Evolutionary conservation across 495 filamentous ascomycete genomes (phyloP).

Genomic region (Aspergillus ellipticus): DNA sequence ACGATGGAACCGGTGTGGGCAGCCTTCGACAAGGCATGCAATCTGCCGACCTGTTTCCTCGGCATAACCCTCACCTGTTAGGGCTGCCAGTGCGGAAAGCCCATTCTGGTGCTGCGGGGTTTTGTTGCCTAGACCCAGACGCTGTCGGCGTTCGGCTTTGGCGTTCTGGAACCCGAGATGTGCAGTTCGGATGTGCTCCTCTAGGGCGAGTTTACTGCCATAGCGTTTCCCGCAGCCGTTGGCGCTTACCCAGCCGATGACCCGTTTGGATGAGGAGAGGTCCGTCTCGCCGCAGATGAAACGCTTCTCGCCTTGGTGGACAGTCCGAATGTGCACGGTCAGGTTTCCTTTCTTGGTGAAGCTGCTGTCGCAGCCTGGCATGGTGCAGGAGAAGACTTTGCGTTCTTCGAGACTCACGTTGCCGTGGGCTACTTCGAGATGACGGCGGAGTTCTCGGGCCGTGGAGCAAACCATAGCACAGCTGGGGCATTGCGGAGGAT

Average conservation of each 20-base stretch:
- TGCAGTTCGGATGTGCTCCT: slow-evolving; percentile 73
- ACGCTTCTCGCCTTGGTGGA: slow-evolving; percentile 63
- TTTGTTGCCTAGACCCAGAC: slow-evolving; percentile 30
- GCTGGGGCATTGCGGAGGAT: slow-evolving; percentile 69
- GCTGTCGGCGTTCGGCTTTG: slow-evolving; percentile 42
- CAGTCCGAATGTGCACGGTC: slow-evolving; percentile 68
- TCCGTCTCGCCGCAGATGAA: slow-evolving; percentile 73
- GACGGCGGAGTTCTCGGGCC: slow-evolving; percentile 58
- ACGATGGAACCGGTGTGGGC: slow-evolving; percentile 58
- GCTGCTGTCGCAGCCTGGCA: slow-evolving; percentile 59
- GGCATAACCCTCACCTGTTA: slow-evolving; percentile 59
- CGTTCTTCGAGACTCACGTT: slow-evolving; percentile 57
- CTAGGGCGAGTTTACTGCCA: slow-evolving; percentile 65
- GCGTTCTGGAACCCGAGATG: slow-evolving; percentile 59
- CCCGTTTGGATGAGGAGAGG: slow-evolving; percentile 51
- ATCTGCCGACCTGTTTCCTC: slow-evolving; percentile 52
- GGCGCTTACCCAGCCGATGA: slow-evolving; percentile 58
- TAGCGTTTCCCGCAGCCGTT: slow-evolving; percentile 68
- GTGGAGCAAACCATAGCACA: slow-evolving; percentile 63
- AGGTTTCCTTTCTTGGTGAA: slow-evolving; percentile 80
- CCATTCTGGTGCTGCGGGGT: slow-evolving; percentile 10
- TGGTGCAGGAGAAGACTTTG: slow-evolving; percentile 60
- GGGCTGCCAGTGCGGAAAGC: slow-evolving; percentile 38
- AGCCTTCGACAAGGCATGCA: slow-evolving; percentile 50
- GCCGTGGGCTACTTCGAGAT: slow-evolving; percentile 68